Conservation (phyloP, 306 rosid species). For the Cicer arietinum region DNA sequence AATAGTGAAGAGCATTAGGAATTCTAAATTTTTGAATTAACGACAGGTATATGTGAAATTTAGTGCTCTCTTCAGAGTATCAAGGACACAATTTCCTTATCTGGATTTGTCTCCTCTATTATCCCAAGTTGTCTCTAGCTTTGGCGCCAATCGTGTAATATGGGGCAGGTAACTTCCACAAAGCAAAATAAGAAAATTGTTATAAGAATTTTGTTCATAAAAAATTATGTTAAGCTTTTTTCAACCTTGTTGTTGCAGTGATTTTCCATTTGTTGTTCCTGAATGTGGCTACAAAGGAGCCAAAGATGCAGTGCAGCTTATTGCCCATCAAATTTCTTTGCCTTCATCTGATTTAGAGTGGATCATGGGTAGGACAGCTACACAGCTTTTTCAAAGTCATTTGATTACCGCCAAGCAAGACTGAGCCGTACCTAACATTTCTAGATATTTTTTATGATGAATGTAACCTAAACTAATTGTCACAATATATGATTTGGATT, state of each 20-base stretch:
- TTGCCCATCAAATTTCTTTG: slow-evolving; percentile 56
- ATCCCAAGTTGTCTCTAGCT: slow-evolving; percentile 67
- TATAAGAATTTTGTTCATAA: not conserved
- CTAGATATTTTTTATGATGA: not conserved
- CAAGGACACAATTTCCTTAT: slow-evolving; percentile 75
- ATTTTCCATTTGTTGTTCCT: slow-evolving; percentile 78
- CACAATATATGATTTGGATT: not conserved
- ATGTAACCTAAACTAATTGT: not conserved
- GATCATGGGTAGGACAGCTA: slow-evolving; percentile 74
- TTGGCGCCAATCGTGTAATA: slow-evolving; percentile 83
- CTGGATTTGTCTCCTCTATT: slow-evolving; percentile 61
- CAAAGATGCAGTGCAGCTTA: slow-evolving; percentile 62
- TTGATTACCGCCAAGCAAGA: slow-evolving; percentile 30
- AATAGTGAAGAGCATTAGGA: slow-evolving; percentile 15
- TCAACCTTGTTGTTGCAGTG: slow-evolving; percentile 56
- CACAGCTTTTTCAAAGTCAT: slow-evolving; percentile 60
- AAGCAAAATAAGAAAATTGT: not conserved
- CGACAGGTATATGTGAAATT: slow-evolving; percentile 80
- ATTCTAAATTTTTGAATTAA: slow-evolving; percentile 24
- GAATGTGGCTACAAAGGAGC: slow-evolving; percentile 87
- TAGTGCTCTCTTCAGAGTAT: slow-evolving; percentile 88
- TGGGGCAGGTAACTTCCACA: slow-evolving; percentile 74
- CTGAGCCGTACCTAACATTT: not conserved
- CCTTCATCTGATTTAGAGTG: slow-evolving; percentile 72
- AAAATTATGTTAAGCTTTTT: slow-evolving; percentile 3